Base-by-base conservation (phyloP, 495 filamentous ascomycete genomes). In the Hyaloscypha variabilis region DNA sequence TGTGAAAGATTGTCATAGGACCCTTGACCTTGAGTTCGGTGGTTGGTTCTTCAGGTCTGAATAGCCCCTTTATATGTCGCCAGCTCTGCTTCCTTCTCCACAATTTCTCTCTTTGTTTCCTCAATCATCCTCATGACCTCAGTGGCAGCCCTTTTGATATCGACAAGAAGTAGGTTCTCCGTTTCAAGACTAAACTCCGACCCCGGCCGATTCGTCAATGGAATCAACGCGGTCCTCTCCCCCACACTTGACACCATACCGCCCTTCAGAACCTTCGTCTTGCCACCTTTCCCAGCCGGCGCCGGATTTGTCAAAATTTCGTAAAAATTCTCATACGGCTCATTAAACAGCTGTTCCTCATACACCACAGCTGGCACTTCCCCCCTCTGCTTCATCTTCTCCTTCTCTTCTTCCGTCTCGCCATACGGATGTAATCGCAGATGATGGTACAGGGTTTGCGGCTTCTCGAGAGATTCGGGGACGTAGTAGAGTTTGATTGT, bases 321-420 rank as follows among this genome's bases (percentile, higher is more conserved):
- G 74, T 91, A 94, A 74, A 97, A 95, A 39, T 88, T 85, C 72
- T 96, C 93, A 66, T 92, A 91, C 0, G 95, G 95, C 80, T 98
- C 95, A 76, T 96, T 97, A 81, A 99, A 99, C 34, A 97, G 82
- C 50, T 97, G 86, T 73, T 96, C 92, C 75, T 99, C 95, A 71
- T 96, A 92, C 30, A 84, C 83, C 81, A 93, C 92, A 57, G 87
- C 85, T 17, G 87, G 75, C 23, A 98, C 87, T 49, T 88, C 81
- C 46, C 88, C 87, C 64, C 84, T 77, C 39, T 84, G 77, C 69
- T 84, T 81, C 73, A 88, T 82, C 76, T 80, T 77, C 56, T 78
- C 83, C 65, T 88, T 88, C 68, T 92, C 91, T 57, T 84, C 87
- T 66, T 96, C 92, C 14, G 83, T 87, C 19, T 67, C 55, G 21